These are phyloP conservation scores for Poronia punctata DNA, from an alignment of 495 filamentous ascomycete species.

Conservation along the genomic window DNA sequence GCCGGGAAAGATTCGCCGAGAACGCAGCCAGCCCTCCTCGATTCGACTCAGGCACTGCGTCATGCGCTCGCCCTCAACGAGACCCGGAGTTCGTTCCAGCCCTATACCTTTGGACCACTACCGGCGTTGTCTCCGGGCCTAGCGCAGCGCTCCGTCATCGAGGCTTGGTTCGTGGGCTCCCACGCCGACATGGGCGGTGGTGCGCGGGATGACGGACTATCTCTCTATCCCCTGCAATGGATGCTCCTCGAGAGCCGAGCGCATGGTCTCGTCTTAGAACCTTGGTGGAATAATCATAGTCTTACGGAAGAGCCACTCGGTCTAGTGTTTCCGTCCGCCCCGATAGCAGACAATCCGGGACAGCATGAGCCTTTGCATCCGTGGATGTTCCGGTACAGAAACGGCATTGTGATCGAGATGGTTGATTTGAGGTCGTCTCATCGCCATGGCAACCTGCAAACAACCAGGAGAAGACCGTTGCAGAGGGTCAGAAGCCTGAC, in stretches of 20 bases:
- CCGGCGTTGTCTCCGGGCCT: constrained; percentile 10
- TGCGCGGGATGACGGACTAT: constrained; percentile 24
- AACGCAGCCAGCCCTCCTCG: constrained; percentile 6
- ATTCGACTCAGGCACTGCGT: constrained; percentile 8
- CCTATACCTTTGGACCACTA: constrained; percentile 8
- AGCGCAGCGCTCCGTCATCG: constrained; percentile 5
- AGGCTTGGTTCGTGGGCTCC: constrained; percentile 10
- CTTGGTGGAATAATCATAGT: constrained; percentile 5
- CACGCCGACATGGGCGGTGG: constrained; percentile 11
- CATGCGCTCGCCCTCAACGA: constrained; percentile 12
- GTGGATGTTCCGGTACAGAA: constrained; percentile 9
- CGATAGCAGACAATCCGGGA: constrained; percentile 2
- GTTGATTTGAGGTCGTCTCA: constrained; percentile 10
- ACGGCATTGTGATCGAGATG: constrained; percentile 11
- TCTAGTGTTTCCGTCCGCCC: constrained; percentile 6
- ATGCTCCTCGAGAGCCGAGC: constrained; percentile 26
- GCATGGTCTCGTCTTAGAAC: constrained; percentile 9
- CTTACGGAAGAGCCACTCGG: constrained; percentile 9
- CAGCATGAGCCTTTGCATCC: constrained; percentile 4
- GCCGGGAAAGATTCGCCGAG: constrained; percentile 2
- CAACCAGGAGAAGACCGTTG: constrained; percentile 4
- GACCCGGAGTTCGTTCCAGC: constrained; percentile 9
- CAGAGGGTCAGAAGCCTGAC: constrained; percentile 1
- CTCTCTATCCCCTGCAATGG: constrained; percentile 31
- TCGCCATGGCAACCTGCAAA: constrained; percentile 10